Conservation (phyloP, 2,329 filamentous ascomycete species). For the Mycosphaerelloides madeirae region DNA sequence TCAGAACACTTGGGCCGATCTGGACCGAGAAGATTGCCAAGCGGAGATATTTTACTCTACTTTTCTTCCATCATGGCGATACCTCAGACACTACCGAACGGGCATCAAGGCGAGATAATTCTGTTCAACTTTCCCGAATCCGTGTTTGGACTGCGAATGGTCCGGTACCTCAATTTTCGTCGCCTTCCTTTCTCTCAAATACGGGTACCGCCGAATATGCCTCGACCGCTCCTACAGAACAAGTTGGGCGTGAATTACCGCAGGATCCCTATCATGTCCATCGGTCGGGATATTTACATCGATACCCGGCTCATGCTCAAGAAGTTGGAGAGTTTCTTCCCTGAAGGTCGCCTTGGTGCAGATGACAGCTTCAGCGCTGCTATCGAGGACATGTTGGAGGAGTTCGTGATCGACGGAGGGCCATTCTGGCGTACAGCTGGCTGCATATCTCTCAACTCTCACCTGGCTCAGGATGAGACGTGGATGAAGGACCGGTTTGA, state of each 20-base stretch:
- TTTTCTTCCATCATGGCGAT: neutral
- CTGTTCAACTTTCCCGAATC: constrained; percentile 21
- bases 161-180: constrained; percentile 17
- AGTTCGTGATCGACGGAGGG: constrained; percentile 17
- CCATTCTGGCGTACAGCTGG: constrained; percentile 15
- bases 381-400: constrained; percentile 16
- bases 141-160: constrained; percentile 14
- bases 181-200: constrained; percentile 15
- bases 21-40: no score
- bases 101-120: constrained; percentile 12
- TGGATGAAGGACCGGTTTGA: constrained; percentile 18
- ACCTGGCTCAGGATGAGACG: constrained; percentile 11
- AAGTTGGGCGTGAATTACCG: constrained; percentile 20
- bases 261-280: constrained; percentile 20
- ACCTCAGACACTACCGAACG: neutral
- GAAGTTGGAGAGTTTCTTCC: constrained; percentile 15
- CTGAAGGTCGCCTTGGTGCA: constrained; percentile 8
- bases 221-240: constrained; percentile 13
- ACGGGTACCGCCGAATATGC: constrained; percentile 18
- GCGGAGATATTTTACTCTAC: no score
- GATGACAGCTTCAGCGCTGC: constrained; percentile 10
- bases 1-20: no score
- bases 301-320: constrained; percentile 19
- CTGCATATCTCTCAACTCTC: constrained; percentile 10
- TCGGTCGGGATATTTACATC: constrained; percentile 23